These are phyloP conservation scores for Saturnispora ahearnii DNA, from an alignment of 805 yeast genomes.

Conservation along the genomic window DNA sequence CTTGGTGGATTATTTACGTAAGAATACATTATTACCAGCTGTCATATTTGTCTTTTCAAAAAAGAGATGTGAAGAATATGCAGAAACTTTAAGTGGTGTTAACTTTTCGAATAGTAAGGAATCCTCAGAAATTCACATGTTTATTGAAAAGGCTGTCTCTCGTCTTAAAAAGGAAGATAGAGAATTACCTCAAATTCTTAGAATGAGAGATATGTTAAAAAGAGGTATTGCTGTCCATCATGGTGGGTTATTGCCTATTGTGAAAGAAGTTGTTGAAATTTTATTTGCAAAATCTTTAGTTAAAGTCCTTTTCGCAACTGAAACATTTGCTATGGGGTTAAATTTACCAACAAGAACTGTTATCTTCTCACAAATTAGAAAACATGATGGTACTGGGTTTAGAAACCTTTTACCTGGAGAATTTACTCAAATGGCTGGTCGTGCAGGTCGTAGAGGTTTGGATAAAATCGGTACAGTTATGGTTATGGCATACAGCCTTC, in stretches of 20 bases:
- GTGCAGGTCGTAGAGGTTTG: constrained; percentile 97
- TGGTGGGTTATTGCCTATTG: constrained; percentile 84
- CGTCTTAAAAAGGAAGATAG: constrained; percentile 88
- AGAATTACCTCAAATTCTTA: constrained; percentile 82
- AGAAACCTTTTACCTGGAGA: constrained; percentile 89
- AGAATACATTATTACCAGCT: constrained; percentile 72
- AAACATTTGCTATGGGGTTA: constrained; percentile 97
- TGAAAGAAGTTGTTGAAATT: constrained; percentile 92
- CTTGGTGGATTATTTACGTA: constrained; percentile 60
- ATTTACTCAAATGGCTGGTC: constrained; percentile 97
- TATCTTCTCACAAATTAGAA: constrained; percentile 73
- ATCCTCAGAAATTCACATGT: constrained; percentile 86
- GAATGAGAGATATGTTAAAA: constrained; percentile 70
- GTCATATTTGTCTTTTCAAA: constrained; percentile 92
- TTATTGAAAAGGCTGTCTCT: constrained; percentile 80
- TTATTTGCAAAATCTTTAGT: constrained; percentile 79
- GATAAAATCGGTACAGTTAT: constrained; percentile 93
- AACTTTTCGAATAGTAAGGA: constrained; percentile 82
- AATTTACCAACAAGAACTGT: constrained; percentile 96
- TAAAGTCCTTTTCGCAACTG: constrained; percentile 91
- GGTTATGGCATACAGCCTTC: constrained; percentile 72
- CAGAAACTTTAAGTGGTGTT: constrained; percentile 61
- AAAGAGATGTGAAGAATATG: constrained; percentile 89
- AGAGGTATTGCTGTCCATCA: constrained; percentile 98
- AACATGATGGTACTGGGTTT: constrained; percentile 83